A percentile compares a stretch with the other conserved stretches of the same genome.
Evolutionary conservation across 805 yeast genomes (phyloP).

Genomic region (Starmerella stellata): DNA sequence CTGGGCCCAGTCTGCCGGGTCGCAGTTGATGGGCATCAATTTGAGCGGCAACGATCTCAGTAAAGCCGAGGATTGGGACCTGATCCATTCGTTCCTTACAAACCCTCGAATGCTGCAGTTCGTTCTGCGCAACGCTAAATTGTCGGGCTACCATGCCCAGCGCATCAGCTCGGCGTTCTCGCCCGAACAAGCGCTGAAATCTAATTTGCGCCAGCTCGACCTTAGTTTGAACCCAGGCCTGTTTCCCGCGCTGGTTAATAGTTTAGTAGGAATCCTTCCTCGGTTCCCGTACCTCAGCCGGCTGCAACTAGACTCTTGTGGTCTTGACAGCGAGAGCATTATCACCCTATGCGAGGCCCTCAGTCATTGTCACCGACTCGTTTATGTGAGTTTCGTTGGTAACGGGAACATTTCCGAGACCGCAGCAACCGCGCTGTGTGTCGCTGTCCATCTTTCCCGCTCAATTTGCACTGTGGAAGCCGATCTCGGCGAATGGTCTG

Average conservation of each 20-base stretch:
- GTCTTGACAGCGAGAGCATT: conserved; percentile 37
- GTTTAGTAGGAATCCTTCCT: conserved; percentile 48
- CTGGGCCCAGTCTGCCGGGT: conserved; percentile 35
- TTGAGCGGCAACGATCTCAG: conserved; percentile 58
- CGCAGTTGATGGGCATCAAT: conserved; percentile 51
- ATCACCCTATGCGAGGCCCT: conserved; percentile 47
- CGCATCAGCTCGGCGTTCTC: conserved; percentile 21
- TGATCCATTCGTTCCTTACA: conserved; percentile 16
- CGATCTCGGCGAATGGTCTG: conserved; percentile 44
- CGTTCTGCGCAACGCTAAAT: conserved; percentile 27
- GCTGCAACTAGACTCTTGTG: conserved; percentile 54
- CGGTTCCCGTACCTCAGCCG: conserved; percentile 44
- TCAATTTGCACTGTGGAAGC: conserved; percentile 52
- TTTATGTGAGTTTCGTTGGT: conserved; percentile 52
- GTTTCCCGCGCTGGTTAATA: conserved; percentile 43
- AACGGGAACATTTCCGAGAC: conserved; percentile 40
- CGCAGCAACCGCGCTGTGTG: conserved; percentile 46
- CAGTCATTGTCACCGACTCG: conserved; percentile 46
- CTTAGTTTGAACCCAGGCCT: conserved; percentile 49
- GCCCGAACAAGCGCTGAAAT: conserved; percentile 32
- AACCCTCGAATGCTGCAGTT: conserved; percentile 37
- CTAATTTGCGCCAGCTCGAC: conserved; percentile 53
- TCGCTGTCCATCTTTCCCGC: conserved; percentile 47
- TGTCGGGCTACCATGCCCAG: conserved; percentile 8
- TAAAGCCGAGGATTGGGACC: conserved; percentile 15